Evolutionary conservation across 1,284 basidiomycete genomes (phyloP), one percentile per base, ranked within the genome.

Genomic region (Malassezia restricta): DNA sequence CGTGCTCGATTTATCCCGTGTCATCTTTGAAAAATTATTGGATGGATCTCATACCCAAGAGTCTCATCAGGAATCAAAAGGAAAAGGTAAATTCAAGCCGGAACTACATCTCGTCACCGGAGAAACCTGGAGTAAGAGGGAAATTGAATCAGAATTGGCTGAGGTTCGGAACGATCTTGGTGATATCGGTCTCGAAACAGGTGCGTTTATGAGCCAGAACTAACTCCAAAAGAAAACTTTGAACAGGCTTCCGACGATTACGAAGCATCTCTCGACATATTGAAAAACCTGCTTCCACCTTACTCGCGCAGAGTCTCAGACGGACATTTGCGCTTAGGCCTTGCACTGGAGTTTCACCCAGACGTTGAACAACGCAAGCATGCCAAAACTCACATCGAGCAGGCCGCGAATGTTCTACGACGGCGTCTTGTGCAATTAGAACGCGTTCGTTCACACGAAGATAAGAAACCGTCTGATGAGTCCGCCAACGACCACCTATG

Each of bases 131-230:
- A 33, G 49, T 47, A 51, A 58, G 28, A 43, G 43, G 5, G 49
- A 56, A 30, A 49, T 71, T 38, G 56, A 62, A 40, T 54, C 55
- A 8, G 65, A 68, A 35, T 56, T 71, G 8, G 68, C 66, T 8
- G 68, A 71, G 41, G 68, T 71, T n/a, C 54, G 65, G 39, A 70
- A 70, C 51, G 58, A 66, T 49, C 59, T 71, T n/a, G 69, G 64
- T 32, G 69, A 71, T 40, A 61, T 71, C 6, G 69, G 69, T 11
- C 52, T 71, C 30, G 69, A 71, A 46, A 59, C 58, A n/a, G 67
- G 60, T 62, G 39, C 33, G 60, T 51, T 8, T 11, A 11, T 17
- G 6, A 39, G n/a, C n/a, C 20, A 24, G 24, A 28, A 17, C 33
- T 37, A 20, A n/a, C 35, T 24, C 20, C 20, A 11, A 5, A 39